Conservation (phyloP, 2,329 filamentous ascomycete species). For the Arthrobotrys conoides region DNA sequence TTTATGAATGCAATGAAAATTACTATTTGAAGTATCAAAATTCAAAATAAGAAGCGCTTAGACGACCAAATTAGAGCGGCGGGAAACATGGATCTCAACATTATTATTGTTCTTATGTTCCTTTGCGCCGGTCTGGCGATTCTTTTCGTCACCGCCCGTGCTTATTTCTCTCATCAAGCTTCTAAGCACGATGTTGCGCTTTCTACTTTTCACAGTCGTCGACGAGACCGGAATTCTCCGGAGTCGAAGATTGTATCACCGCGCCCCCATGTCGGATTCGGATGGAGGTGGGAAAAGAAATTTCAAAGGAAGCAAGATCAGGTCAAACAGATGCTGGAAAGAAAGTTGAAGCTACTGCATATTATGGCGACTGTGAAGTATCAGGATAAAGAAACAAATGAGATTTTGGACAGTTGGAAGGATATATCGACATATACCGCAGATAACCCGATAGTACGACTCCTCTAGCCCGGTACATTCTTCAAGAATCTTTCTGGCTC, state of each 20-base stretch:
- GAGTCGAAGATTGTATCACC: constrained; percentile 38
- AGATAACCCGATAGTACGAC: constrained; percentile 52
- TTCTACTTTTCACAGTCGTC: constrained; percentile 8
- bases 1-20: background rate
- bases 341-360: constrained; percentile 49
- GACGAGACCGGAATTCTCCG: constrained; percentile 3
- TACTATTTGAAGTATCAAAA: background rate
- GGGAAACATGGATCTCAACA: constrained; percentile 18
- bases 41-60: background rate
- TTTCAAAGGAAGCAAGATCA: constrained; percentile 41
- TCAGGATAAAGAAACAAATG: constrained; percentile 49
- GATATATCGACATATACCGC: constrained; percentile 48
- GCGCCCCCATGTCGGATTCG: constrained; percentile 20
- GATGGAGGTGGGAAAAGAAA: constrained; percentile 56
- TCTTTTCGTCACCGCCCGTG: constrained; percentile 29
- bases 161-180: constrained; percentile 30
- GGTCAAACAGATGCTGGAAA: constrained; percentile 50
- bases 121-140: constrained; percentile 30
- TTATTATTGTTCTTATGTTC: constrained; percentile 43
- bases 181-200: constrained; percentile 3
- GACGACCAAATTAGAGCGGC: background rate
- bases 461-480: background rate
- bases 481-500: background rate
- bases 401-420: constrained; percentile 49
- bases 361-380: constrained; percentile 58